These are phyloP conservation scores for Corynespora cassiicola DNA, from an alignment of 2,329 filamentous ascomycete species.

Conservation along the genomic window DNA sequence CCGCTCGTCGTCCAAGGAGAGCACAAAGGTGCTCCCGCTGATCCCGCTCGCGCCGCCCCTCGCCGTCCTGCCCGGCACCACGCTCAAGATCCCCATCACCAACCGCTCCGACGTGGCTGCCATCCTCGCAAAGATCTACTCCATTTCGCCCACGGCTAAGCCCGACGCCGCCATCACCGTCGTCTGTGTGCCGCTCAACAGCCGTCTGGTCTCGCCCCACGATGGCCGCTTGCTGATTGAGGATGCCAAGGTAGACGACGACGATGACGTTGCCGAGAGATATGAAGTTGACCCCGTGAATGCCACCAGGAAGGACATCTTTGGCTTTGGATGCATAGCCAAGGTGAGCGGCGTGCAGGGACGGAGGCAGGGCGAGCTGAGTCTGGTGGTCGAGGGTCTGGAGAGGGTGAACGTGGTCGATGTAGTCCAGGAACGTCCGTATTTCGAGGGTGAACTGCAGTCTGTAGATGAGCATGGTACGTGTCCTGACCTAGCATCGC, in stretches of 20 bases:
- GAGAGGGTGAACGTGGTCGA: slow-evolving; percentile 78
- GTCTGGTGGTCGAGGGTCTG: slow-evolving; percentile 84
- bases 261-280: too few relatives aligned
- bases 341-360: slow-evolving; percentile 58
- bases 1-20: slow-evolving; percentile 38
- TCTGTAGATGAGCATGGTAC: slow-evolving; percentile 73
- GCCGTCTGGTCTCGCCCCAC: slow-evolving; percentile 70
- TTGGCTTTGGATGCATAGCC: slow-evolving; percentile 77
- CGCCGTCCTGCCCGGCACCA: slow-evolving; percentile 84
- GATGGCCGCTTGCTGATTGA: slow-evolving; percentile 80
- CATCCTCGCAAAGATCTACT: slow-evolving; percentile 84
- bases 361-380: slow-evolving; percentile 66
- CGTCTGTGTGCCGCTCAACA: slow-evolving; percentile 85
- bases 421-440: slow-evolving; percentile 78
- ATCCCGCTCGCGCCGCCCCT: slow-evolving; percentile 81
- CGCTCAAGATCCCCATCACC: slow-evolving; percentile 82
- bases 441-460: slow-evolving; percentile 81
- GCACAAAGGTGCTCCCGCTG: slow-evolving; percentile 66
- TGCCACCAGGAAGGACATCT: slow-evolving; percentile 69
- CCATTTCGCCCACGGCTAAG: slow-evolving; percentile 70
- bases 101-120: slow-evolving; percentile 88
- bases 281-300: slow-evolving; percentile 59
- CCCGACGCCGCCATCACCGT: slow-evolving; percentile 75
- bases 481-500: slow-evolving; percentile 33
- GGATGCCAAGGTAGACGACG: slow-evolving; percentile 44